phyloP scores from a whole-genome alignment of 805 yeast species.

The Kregervanrija pseudodelftensis region DNA sequence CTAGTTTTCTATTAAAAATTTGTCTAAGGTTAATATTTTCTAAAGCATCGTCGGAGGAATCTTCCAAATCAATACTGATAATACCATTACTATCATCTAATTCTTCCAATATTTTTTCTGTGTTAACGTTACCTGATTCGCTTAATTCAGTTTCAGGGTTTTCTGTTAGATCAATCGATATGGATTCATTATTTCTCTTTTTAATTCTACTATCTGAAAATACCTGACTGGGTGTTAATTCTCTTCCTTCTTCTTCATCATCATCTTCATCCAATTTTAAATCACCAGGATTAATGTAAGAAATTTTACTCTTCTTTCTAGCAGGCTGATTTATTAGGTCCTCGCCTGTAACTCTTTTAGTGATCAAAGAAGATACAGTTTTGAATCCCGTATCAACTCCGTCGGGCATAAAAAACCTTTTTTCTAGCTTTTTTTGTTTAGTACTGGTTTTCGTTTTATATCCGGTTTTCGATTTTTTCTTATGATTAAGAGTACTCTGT shows the following conservation, averaged over 20 bases:
- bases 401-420: conserved; percentile 68
- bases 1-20: too few species aligned
- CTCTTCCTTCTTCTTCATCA: not conserved
- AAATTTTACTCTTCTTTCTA: conserved; percentile 4
- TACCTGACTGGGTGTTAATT: not conserved
- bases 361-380: conserved; percentile 42
- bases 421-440: conserved; percentile 17
- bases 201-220: not conserved
- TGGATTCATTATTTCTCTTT: not conserved
- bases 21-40: too few species aligned
- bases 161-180: not conserved
- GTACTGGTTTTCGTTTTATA: not conserved
- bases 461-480: conserved; percentile 6
- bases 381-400: conserved; percentile 60
- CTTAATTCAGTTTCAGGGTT: not conserved
- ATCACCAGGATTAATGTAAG: too few species aligned
- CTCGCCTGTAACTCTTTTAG: conserved; percentile 16
- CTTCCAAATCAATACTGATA: too few species aligned
- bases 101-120: not conserved
- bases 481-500: conserved; percentile 46
- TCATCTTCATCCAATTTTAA: not conserved
- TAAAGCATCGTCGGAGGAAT: too few species aligned
- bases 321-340: conserved; percentile 8
- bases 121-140: not conserved
- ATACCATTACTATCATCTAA: not conserved